Evolutionary conservation across 306 rosid species (phyloP).

Genomic region (Luffa aegyptiaca): DNA sequence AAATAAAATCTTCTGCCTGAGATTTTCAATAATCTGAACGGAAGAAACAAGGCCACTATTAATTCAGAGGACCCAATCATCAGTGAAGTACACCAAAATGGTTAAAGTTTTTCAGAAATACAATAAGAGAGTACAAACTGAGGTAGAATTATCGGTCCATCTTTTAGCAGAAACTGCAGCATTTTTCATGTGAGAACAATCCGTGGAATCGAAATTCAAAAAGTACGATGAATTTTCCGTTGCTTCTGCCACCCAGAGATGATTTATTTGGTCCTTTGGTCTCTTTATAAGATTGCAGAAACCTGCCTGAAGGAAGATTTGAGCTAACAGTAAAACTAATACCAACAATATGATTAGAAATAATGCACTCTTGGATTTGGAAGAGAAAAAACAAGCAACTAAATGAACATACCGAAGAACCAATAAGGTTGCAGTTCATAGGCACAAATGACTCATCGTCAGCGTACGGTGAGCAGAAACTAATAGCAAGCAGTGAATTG

Average conservation of each 20-base stretch:
- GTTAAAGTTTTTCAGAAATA: neutral
- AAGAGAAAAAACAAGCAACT: neutral
- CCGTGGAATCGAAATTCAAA: constrained; percentile 42
- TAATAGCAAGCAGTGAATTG: constrained; percentile 65
- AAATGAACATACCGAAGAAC: constrained; percentile 48
- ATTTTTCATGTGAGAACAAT: constrained; percentile 53
- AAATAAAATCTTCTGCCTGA: constrained; percentile 26
- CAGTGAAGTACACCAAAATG: neutral
- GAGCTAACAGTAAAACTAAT: neutral
- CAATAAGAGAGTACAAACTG: constrained; percentile 18
- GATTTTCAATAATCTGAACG: constrained; percentile 34
- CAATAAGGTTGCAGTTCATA: constrained; percentile 53
- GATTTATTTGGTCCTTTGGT: constrained; percentile 50
- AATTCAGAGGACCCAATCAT: neutral
- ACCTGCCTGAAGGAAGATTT: constrained; percentile 47
- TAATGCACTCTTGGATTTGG: neutral
- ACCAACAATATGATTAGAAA: neutral
- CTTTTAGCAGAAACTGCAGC: constrained; percentile 45
- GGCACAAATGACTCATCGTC: constrained; percentile 45
- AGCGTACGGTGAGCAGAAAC: constrained; percentile 49
- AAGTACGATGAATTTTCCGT: constrained; percentile 57
- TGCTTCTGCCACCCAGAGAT: constrained; percentile 78
- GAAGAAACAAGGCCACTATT: neutral
- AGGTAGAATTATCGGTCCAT: constrained; percentile 50
- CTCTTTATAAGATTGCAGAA: constrained; percentile 71